These are phyloP conservation scores for Olyra latifolia DNA, from an alignment of 176 grass and related monocot genomes.

Conservation along the genomic window DNA sequence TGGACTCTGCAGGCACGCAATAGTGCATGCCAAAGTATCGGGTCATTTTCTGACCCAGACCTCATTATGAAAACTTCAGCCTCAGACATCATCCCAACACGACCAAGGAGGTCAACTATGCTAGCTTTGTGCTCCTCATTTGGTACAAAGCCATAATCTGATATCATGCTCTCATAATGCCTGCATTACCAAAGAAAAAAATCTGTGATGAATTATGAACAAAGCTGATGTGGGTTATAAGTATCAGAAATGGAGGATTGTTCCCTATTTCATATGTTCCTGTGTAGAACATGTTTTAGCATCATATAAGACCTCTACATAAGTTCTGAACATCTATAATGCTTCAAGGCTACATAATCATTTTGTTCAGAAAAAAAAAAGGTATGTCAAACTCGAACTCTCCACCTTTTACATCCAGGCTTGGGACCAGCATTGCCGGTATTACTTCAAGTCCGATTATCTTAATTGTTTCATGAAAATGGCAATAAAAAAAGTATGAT, in stretches of 20 bases:
- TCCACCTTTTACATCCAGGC: conserved; percentile 60
- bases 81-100: conserved; percentile 51
- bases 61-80: conserved; percentile 61
- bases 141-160: conserved; percentile 45
- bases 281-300: conserved; percentile 12
- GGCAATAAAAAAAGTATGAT: neutral
- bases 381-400: conserved; percentile 31
- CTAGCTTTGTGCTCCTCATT: conserved; percentile 49
- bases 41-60: conserved; percentile 50
- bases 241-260: neutral
- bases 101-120: conserved; percentile 74
- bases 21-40: conserved; percentile 53
- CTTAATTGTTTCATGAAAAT: neutral
- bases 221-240: neutral
- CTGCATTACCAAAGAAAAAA: conserved; percentile 43
- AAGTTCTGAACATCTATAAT: conserved; percentile 3
- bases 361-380: neutral
- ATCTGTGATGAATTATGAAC: conserved; percentile 3
- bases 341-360: neutral
- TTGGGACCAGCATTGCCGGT: conserved; percentile 56
- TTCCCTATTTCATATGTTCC: neutral
- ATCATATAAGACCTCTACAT: neutral
- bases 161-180: conserved; percentile 61
- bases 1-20: conserved; percentile 61
- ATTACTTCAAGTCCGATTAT: conserved; percentile 44